Base-by-base conservation (phyloP, 1,139 yeast species). In the Scheffersomyces lignicola region DNA sequence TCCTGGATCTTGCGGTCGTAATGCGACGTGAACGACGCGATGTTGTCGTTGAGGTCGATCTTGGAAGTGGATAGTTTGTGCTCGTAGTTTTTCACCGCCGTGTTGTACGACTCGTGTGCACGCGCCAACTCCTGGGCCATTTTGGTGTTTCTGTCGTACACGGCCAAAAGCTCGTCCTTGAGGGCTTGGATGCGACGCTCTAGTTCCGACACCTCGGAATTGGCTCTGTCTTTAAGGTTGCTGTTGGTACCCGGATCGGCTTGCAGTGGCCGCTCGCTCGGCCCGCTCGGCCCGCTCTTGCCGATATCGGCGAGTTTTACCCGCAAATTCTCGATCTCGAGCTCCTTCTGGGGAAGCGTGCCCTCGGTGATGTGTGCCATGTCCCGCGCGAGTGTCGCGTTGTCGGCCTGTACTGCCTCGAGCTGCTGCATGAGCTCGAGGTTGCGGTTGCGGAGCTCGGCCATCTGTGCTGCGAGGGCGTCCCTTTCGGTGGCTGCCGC, bases 1-100 rank as follows among this genome's bases (percentile, higher is more conserved):
- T 65, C 70, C 38, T 62, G 62, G 12, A 65, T 54, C 36, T 58
- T 62, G 37, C 52, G 57, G 25, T 62, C 67, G 35, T 55, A 50
- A 28, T 54, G 60, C 12, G 46, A 38, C 9, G 53, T 48, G 14
- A 54, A 45, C 7, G 54, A 37, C 21, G 46, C 43, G 7, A 58
- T 39, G 28, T 50, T 58, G 13, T 56, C 54, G 8, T 52, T 46
- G 5, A 58, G 44, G 14, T 65, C 68, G 16, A 52, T 42, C 39
- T 58, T 66, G 12, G 57, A 50, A 1, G 50, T 37, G 2, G 50
- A 40, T 8, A 62, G 36, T 34, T 56, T 56, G n/a, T 47, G 42
- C 28, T 62, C 66, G 32, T 51, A 49, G 11, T 40, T 44, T 32
- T 47, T 54, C 2, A 45, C 40, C 18, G 48, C 40, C 0, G 38